Evolutionary conservation across 148 eudicot species (phyloP), one percentile per base, ranked within the genome.

Genomic region (Vaccinium macrocarpon): DNA sequence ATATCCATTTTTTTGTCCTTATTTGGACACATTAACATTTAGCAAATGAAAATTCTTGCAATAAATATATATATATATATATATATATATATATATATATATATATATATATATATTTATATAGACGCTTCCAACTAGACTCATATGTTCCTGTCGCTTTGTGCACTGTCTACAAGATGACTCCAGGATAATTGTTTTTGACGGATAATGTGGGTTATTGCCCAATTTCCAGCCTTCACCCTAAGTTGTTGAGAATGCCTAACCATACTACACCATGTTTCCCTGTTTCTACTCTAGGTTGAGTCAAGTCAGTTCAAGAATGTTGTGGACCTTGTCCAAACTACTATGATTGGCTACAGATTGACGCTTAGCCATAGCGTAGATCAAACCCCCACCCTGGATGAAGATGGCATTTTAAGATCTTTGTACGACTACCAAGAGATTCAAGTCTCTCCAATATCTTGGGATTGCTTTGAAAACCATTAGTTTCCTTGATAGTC

Each of bases 381-480:
- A 32, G 32, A 14, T 32, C 13, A 25, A 27, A 71, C 15, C 75
- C 21, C 21, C 75, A 71, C 18, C 48, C 75, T 15, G 8, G 75
- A 71, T 15, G 46, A 71, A 71, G 42, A 29, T 70, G 6, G 74
- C 0, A 12, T 27, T 27, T 68, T 29, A 70, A 70, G 74, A 12
- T 70, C 42, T 70, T 29, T 29, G 29, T 70, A 29, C 5, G 19
- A 70, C 42, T 70, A 70, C 42, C 42, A 25, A 70, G 74, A 27
- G 74, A 29, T 38, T 62, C 10, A 27, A 62, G 70, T 62, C 23
- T 62, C 29, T 35, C 68, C 5, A 56, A 19, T 79, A 21, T 32
- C 70, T 62, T 70, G 73, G 73, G 73, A 68, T 68, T 68, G 73
- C 38, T 68, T 68, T 68, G 73, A 27, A 66, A 25, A 32, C 35